Conservation (phyloP, 768 basidiomycete genomes). For the Amanita polypyramis region DNA sequence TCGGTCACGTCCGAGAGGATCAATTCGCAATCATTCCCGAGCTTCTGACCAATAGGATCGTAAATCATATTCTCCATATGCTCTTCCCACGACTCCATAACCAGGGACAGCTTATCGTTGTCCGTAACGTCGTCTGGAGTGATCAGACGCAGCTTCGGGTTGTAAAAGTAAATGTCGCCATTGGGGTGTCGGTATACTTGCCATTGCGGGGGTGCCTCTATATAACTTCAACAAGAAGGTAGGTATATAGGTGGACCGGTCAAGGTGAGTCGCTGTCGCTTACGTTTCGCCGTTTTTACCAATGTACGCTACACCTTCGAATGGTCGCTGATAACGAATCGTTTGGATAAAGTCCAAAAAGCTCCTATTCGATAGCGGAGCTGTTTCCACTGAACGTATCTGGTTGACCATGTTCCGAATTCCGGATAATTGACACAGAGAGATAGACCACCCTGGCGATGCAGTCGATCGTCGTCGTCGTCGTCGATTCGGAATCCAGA, state of each 20-base stretch:
- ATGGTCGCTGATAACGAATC: constrained; percentile 9
- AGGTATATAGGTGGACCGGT: background rate
- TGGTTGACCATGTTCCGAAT: too few relatives aligned
- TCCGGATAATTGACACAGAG: too few relatives aligned
- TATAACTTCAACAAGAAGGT: background rate
- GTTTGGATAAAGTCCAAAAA: constrained; percentile 12
- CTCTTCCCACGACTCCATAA: constrained; percentile 26
- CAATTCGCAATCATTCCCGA: constrained; percentile 30
- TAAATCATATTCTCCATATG: constrained; percentile 24
- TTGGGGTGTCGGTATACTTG: constrained; percentile 29
- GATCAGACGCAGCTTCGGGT: constrained; percentile 23
- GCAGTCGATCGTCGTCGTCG: too few relatives aligned
- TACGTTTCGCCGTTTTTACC: constrained; percentile 1
- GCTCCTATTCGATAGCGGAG: background rate
- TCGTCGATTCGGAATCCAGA: too few relatives aligned
- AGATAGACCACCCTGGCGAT: too few relatives aligned
- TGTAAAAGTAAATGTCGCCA: constrained; percentile 34
- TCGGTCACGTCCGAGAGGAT: constrained; percentile 28
- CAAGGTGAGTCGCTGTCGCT: background rate
- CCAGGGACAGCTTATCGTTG: constrained; percentile 19
- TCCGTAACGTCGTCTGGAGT: constrained; percentile 30
- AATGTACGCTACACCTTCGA: constrained; percentile 1
- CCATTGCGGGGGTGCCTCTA: constrained; percentile 18
- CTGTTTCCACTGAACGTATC: background rate
- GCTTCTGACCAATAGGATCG: constrained; percentile 16